These are phyloP conservation scores for Nyctanthes arbortristis DNA, from an alignment of 257 asterid species.

Conservation along the genomic window DNA sequence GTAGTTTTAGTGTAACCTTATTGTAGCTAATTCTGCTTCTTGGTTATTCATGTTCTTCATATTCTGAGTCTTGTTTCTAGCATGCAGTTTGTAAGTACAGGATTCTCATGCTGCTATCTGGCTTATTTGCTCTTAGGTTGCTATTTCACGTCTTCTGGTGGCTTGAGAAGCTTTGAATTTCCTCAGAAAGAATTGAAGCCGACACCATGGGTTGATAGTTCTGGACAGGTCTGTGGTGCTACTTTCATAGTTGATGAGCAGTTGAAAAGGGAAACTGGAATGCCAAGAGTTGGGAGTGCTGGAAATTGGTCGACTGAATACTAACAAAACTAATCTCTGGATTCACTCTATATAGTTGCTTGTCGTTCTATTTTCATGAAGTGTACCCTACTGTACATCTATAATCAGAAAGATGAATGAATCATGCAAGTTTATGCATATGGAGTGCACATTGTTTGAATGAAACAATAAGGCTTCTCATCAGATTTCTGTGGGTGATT, in stretches of 20 bases:
- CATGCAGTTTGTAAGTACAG: not conserved
- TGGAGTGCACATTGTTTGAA: not conserved
- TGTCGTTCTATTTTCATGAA: not conserved
- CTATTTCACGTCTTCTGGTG: conserved; percentile 27
- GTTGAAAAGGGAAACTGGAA: conserved; percentile 22
- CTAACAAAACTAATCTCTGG: not conserved
- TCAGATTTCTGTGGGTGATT: not conserved
- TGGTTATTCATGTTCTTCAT: not conserved
- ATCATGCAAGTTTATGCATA: conserved; percentile 14
- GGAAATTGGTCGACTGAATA: conserved; percentile 19
- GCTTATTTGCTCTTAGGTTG: conserved; percentile 20
- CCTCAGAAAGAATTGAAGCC: conserved; percentile 27
- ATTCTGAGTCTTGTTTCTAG: no score
- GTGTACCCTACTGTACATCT: not conserved
- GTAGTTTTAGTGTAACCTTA: not conserved
- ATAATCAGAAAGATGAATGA: not conserved
- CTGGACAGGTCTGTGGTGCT: conserved; percentile 28
- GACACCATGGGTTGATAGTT: conserved; percentile 27
- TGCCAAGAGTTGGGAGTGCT: conserved; percentile 27
- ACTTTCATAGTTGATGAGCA: conserved; percentile 23
- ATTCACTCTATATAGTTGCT: not conserved
- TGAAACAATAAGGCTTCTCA: not conserved
- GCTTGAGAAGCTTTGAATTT: conserved; percentile 32
- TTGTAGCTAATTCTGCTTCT: not conserved
- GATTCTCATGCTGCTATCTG: not conserved